These are phyloP conservation scores for Syzygium syzygioides DNA, from an alignment of 441 rosid species.

Conservation along the genomic window DNA sequence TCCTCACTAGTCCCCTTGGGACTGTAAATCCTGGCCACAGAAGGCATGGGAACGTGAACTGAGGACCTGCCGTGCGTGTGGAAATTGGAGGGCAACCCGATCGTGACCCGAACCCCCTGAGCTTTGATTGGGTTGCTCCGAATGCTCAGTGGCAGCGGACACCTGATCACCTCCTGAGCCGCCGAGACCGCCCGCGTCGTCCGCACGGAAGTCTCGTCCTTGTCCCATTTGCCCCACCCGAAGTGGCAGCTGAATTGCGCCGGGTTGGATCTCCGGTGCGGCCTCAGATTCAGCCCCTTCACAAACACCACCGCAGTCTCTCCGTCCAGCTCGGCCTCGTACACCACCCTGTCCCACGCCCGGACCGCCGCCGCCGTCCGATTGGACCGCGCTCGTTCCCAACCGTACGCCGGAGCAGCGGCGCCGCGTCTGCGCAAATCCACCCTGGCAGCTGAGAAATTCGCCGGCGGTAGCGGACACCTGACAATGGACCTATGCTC, in stretches of 20 bases:
- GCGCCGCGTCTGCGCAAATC: conserved; percentile 44
- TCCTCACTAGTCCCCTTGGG: not conserved
- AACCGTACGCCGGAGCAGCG: conserved; percentile 9
- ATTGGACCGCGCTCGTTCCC: not conserved
- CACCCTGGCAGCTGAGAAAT: conserved; percentile 46
- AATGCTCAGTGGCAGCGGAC: conserved; percentile 63
- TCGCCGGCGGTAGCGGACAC: conserved; percentile 58
- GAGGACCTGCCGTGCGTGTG: conserved; percentile 18
- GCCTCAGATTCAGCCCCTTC: conserved; percentile 85
- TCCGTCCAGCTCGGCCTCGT: conserved; percentile 68
- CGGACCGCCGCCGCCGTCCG: conserved; percentile 18
- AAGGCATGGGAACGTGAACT: conserved; percentile 30
- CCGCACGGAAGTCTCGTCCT: conserved; percentile 30
- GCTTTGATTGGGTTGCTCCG: conserved; percentile 35
- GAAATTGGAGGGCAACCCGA: conserved; percentile 20
- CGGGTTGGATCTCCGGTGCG: conserved; percentile 63
- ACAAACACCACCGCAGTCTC: conserved; percentile 64
- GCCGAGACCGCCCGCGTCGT: conserved; percentile 58
- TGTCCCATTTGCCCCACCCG: conserved; percentile 30
- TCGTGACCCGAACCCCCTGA: conserved; percentile 43
- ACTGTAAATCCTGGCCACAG: conserved; percentile 34
- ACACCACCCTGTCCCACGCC: conserved; percentile 60
- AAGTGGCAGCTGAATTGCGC: conserved; percentile 64
- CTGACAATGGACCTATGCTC: conserved; percentile 54
- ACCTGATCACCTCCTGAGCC: conserved; percentile 89